phyloP scores from a whole-genome alignment of 1,284 basidiomycete genomes.

The Meripilus lineatus region DNA sequence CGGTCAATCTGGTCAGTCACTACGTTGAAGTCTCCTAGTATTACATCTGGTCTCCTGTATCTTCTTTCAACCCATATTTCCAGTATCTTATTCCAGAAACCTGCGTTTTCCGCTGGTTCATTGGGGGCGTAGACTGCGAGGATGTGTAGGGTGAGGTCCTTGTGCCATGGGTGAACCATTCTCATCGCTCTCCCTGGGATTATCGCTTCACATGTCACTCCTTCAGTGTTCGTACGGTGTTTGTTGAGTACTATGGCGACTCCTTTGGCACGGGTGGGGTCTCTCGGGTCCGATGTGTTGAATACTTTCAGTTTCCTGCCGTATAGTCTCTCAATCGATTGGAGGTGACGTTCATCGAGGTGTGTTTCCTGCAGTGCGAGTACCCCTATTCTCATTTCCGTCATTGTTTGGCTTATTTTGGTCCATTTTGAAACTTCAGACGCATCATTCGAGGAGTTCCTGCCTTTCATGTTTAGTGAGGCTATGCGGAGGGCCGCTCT shows the following conservation, averaged over 20 bases:
- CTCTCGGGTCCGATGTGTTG: not conserved
- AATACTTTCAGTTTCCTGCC: constrained; percentile 11
- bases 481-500: not conserved
- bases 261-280: constrained; percentile 13
- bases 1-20: constrained; percentile 35
- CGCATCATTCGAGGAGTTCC: no score
- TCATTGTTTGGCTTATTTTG: constrained; percentile 16
- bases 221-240: constrained; percentile 12
- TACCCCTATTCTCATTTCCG: constrained; percentile 18
- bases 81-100: constrained; percentile 18
- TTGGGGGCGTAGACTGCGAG: constrained; percentile 24
- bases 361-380: constrained; percentile 26
- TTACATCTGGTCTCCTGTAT: constrained; percentile 21
- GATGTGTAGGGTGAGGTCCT: constrained; percentile 6
- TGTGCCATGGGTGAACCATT: constrained; percentile 11
- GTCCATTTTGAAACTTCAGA: constrained; percentile 14
- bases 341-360: constrained; percentile 11
- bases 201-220: constrained; percentile 14
- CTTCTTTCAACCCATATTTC: not conserved
- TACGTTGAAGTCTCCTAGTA: constrained; percentile 40
- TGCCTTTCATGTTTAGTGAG: no score
- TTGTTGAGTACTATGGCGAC: constrained; percentile 34
- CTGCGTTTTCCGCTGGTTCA: constrained; percentile 9
- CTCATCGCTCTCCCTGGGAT: constrained; percentile 29
- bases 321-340: constrained; percentile 11